Conservation (phyloP, 176 grass and related monocot species). For the Aegilops bicornis region DNA sequence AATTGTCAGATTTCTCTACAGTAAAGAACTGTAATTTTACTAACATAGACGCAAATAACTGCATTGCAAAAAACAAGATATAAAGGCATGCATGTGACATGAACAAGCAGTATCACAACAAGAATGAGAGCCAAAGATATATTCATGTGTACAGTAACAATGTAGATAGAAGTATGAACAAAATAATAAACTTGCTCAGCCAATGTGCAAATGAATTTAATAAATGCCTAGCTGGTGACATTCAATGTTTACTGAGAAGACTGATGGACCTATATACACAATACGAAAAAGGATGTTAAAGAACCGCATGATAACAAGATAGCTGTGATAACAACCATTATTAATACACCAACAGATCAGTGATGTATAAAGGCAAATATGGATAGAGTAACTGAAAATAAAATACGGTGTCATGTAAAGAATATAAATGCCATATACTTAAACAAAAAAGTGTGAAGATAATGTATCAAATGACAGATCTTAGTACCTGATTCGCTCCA, state of each 20-base stretch:
- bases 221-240: not conserved
- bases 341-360: not conserved
- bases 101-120: slow-evolving; percentile 16
- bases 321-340: not conserved
- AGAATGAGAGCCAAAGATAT: slow-evolving; percentile 26
- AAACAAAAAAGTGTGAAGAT: not conserved
- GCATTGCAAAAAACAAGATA: slow-evolving; percentile 1
- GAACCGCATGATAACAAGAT: not conserved
- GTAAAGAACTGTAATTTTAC: slow-evolving; percentile 1
- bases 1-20: slow-evolving; percentile 22
- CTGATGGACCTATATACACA: not conserved
- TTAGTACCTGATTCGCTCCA: slow-evolving; percentile 89
- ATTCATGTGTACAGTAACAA: slow-evolving; percentile 32
- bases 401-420: slow-evolving; percentile 6
- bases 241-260: not conserved
- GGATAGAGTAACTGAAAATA: not conserved
- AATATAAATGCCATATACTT: slow-evolving; percentile 16
- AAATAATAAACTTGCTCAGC: slow-evolving; percentile 20
- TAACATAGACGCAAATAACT: slow-evolving; percentile 17
- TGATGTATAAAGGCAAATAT: slow-evolving; percentile 2
- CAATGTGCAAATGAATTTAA: slow-evolving; percentile 7
- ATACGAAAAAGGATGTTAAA: not conserved
- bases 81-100: not conserved
- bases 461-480: slow-evolving; percentile 22
- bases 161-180: not conserved